These are phyloP conservation scores for Scutellospora calospora DNA, from an alignment of 371 early-diverging fungal genomes.

Conservation along the genomic window DNA sequence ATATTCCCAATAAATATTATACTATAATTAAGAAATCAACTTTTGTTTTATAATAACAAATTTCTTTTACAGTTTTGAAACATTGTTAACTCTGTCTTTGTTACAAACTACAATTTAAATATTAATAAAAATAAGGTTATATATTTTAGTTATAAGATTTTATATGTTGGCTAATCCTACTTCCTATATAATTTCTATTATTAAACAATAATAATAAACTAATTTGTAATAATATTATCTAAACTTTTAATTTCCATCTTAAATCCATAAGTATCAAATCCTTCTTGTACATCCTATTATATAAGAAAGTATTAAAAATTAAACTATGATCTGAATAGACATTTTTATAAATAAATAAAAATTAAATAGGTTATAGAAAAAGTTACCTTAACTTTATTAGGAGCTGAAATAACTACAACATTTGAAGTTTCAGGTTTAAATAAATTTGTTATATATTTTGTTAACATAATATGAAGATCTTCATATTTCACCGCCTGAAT, in stretches of 20 bases:
- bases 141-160: no score
- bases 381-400: constrained; percentile 34
- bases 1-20: no score
- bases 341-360: background rate
- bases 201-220: no score
- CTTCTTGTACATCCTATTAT: constrained; percentile 4
- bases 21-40: no score
- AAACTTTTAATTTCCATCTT: constrained; percentile 20
- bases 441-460: constrained; percentile 24
- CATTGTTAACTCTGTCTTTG: no score
- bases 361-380: background rate
- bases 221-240: constrained; percentile 23
- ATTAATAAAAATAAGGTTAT: no score
- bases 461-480: constrained; percentile 19
- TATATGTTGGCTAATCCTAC: no score
- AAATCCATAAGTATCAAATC: constrained; percentile 10
- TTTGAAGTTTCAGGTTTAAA: constrained; percentile 29
- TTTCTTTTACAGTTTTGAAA: no score
- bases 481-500: constrained; percentile 23
- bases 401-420: constrained; percentile 3
- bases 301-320: background rate
- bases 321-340: background rate
- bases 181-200: no score
- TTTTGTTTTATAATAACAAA: no score
- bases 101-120: no score